Conservation (phyloP, 345 rosid species). For the Luvunga scandens region DNA sequence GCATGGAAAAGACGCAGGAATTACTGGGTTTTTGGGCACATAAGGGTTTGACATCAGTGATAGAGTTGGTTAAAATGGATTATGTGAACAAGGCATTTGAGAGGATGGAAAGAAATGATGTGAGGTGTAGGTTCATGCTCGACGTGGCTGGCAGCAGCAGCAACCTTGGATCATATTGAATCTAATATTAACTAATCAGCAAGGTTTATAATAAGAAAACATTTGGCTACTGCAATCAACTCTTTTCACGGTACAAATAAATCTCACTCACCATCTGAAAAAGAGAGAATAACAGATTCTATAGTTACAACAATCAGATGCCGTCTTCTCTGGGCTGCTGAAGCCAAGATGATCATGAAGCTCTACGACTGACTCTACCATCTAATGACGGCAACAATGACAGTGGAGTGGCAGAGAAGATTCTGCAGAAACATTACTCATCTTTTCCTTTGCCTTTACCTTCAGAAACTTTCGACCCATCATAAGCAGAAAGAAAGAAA, state of each 20-base stretch:
- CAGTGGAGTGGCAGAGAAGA: slow-evolving; percentile 1
- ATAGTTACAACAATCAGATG: slow-evolving; percentile 31
- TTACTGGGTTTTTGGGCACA: slow-evolving; percentile 48
- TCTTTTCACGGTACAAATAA: not conserved
- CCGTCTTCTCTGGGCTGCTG: slow-evolving; percentile 8
- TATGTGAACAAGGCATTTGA: slow-evolving; percentile 51
- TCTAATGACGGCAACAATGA: not conserved
- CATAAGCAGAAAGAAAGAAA: slow-evolving; percentile 72
- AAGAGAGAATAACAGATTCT: slow-evolving; percentile 22
- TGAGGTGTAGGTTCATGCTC: slow-evolving; percentile 55
- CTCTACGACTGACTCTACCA: slow-evolving; percentile 1
- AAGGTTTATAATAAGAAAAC: not conserved
- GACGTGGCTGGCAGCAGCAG: slow-evolving; percentile 61
- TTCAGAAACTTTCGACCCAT: slow-evolving; percentile 51
- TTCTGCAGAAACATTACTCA: slow-evolving; percentile 29
- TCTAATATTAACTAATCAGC: not conserved
- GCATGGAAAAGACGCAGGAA: slow-evolving; percentile 59
- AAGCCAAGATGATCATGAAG: slow-evolving; percentile 3
- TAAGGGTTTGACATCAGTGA: slow-evolving; percentile 49
- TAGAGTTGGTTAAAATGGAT: slow-evolving; percentile 58
- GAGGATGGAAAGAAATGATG: slow-evolving; percentile 66
- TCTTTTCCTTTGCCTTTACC: slow-evolving; percentile 77
- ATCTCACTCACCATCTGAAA: not conserved
- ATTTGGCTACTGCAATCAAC: not conserved
- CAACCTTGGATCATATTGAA: slow-evolving; percentile 25